These are phyloP conservation scores for Aspergillus quadricinctus DNA, from an alignment of 2,329 filamentous ascomycete species.

Conservation along the genomic window DNA sequence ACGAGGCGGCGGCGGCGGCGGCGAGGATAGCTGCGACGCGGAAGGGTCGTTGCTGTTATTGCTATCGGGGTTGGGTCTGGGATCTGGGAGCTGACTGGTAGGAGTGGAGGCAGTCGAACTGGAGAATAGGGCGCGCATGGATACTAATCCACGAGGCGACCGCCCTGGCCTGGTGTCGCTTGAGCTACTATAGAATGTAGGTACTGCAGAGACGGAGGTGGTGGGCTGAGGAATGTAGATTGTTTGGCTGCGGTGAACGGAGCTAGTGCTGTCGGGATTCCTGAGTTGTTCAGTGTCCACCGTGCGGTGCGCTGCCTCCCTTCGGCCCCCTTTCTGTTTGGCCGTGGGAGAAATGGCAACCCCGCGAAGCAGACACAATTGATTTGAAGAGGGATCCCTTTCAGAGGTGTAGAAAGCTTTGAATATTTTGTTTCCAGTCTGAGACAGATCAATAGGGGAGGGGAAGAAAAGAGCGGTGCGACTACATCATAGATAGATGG, in stretches of 20 bases:
- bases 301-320: not conserved
- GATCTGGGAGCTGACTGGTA: conserved; percentile 23
- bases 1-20: conserved; percentile 20
- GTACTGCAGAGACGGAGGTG: not conserved
- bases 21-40: conserved; percentile 24
- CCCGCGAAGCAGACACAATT: not conserved
- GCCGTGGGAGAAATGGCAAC: not conserved
- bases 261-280: not conserved
- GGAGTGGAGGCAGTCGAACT: conserved; percentile 25
- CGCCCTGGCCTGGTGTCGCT: conserved; percentile 15
- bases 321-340: not conserved
- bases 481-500: not conserved
- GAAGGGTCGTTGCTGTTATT: conserved; percentile 12
- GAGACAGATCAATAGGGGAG: not conserved
- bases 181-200: not conserved
- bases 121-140: conserved; percentile 37
- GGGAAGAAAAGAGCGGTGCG: not conserved
- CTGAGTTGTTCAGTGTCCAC: not conserved
- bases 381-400: not conserved
- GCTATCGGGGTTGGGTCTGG: conserved; percentile 18
- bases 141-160: conserved; percentile 19
- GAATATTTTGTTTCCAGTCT: not conserved
- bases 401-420: not conserved
- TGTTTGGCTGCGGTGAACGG: conserved; percentile 1
- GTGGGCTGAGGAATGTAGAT: conserved; percentile 10